Evolutionary conservation across 139 green algal genomes (phyloP), one percentile per base, ranked within the genome.

Genomic region (Mychonastes homosphaera): DNA sequence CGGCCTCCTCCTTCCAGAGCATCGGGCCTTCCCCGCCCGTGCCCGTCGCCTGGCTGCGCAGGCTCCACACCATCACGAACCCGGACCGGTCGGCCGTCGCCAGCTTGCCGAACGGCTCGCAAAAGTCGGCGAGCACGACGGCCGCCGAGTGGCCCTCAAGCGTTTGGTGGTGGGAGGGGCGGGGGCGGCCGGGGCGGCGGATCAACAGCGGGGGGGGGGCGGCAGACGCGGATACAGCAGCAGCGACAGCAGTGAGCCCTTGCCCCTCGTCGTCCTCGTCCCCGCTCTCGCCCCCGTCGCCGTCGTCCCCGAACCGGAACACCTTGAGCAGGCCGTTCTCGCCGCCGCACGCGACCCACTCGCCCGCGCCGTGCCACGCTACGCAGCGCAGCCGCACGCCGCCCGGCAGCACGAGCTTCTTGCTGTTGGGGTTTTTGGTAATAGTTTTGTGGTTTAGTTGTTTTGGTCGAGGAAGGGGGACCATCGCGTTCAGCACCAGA

Each of bases 11-110:
- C n/a, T n/a, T n/a, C n/a, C n/a, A n/a, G n/a, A n/a, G n/a, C n/a
- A n/a, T n/a, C n/a, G n/a, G n/a, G n/a, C n/a, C n/a, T n/a, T n/a
- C n/a, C n/a, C n/a, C n/a, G n/a, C n/a, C n/a, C n/a, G n/a, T n/a
- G n/a, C n/a, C n/a, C n/a, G n/a, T n/a, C 60, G 13, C 38, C 52
- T 73, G 69, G 29, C n/a, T n/a, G n/a, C n/a, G 75, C 35, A 87
- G 73, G 44, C 80, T 82, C 85, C 85, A 94, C 49, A 94, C 85
- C 49, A 94, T 90, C 69, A 94, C 91, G 26, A 90, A 73, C 12
- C 85, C 85, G 19, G 67, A 70, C 47, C 87, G 70, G 64, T 94
- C 85, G 46, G 70, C 83, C 46, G 76, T 90, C 19, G 85, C 89
- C 18, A 91, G 80, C 75, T 90, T 90, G 32, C 77, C 71, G 58